These are phyloP conservation scores for Mycocentrospora acerina DNA, from an alignment of 2,329 filamentous ascomycete genomes.

Conservation along the genomic window DNA sequence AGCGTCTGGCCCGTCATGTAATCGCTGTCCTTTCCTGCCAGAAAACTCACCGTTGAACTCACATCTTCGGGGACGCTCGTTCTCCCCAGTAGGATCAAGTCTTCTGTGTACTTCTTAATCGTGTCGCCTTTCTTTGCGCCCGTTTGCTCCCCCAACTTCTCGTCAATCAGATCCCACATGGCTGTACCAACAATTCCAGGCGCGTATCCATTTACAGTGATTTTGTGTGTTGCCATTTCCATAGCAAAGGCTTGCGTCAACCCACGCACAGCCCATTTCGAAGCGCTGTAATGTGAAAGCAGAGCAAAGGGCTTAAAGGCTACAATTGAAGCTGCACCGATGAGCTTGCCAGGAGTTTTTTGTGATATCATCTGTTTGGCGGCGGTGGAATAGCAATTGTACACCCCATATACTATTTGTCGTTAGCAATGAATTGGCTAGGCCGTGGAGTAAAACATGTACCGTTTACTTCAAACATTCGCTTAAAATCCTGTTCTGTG, in stretches of 20 bases:
- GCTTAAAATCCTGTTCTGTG: constrained; percentile 57
- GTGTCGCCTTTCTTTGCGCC: constrained; percentile 56
- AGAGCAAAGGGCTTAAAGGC: constrained; percentile 62
- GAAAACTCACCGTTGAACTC: constrained; percentile 61
- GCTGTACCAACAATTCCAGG: constrained; percentile 67
- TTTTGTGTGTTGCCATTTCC: constrained; percentile 64
- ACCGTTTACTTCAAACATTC: constrained; percentile 64
- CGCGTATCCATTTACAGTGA: constrained; percentile 68
- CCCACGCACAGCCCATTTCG: constrained; percentile 68
- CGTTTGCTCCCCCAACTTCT: constrained; percentile 55
- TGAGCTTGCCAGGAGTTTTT: constrained; percentile 51
- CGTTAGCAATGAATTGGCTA: background rate
- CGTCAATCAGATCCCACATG: constrained; percentile 71
- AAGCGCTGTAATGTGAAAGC: constrained; percentile 63
- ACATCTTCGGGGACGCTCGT: constrained; percentile 65
- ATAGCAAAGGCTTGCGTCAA: constrained; percentile 67
- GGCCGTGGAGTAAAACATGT: background rate
- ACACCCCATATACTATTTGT: constrained; percentile 57
- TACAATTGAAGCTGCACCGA: constrained; percentile 56
- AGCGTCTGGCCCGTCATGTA: constrained; percentile 68
- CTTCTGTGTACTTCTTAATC: constrained; percentile 56
- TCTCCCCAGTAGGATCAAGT: constrained; percentile 59
- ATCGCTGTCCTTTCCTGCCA: constrained; percentile 61
- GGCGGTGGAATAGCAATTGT: constrained; percentile 64
- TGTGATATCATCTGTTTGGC: constrained; percentile 67